Base-by-base conservation (phyloP, 352 stramenopile genomes). In the Phytophthora brassicae region DNA sequence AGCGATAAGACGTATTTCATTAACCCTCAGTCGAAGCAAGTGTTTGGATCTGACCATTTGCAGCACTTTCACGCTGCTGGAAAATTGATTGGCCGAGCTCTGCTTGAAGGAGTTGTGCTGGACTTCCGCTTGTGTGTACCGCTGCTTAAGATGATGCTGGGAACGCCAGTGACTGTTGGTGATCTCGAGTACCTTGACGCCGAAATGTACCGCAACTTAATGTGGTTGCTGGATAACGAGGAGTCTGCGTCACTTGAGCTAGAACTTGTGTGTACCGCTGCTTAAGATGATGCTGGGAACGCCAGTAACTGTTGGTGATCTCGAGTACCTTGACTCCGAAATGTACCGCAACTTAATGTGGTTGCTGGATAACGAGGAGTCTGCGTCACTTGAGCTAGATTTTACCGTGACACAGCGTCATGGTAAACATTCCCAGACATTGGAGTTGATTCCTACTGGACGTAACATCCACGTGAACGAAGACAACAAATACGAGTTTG, bases 231-330 rank as follows among this genome's bases (percentile, higher is more conserved):
- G 1, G 72, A 86, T 11, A 74, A 90, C 50, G 76, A 86, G 43
- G 70, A 54, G 39, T 70, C 77, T 1, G 78, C 81, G 6, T 50
- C 65, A 2, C 51, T n/a, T n/a, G n/a, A n/a, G n/a, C n/a, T n/a
- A n/a, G n/a, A n/a, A n/a, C 66, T 86, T 99, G 60, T 91, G 94
- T 6, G 66, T 90, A 7, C 92, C 97, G 17, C 66, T 99, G 59
- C 98, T 99, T 68, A 99, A 99, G 74, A 92, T 99, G 68, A 90
- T 99, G 23, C 70, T 99, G 17, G 96, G 93, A 7, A 97, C 88
- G 60, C 97, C 97, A 2, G 83, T 99, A 31, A 89, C 78, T 16
- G 93, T 99, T 14, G 78, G 79, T 16, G 97, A 99, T 69, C 72
- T 99, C 6, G 90, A 98, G 73, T 76, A 85, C 48, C 56, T 88